Evolutionary conservation across 2,329 filamentous ascomycete genomes (phyloP), one percentile per base, ranked within the genome.

Genomic region (Purpureocillium takamizusanense): DNA sequence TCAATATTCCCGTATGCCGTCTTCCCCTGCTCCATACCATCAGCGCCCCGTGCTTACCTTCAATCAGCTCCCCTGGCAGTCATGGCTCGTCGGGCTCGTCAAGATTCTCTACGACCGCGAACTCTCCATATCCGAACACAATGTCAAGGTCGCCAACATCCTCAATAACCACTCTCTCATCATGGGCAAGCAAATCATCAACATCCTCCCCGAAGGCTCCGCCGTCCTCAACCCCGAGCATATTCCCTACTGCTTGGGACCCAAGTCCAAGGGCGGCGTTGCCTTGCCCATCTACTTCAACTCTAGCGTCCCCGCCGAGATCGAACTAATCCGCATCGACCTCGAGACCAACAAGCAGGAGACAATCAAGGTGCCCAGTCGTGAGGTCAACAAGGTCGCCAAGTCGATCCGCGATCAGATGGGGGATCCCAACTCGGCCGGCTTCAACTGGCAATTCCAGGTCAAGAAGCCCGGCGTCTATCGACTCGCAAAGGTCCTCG

Each of bases 191-290:
- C 89, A 97, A 65, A 94, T 95, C 51, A 90, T 98, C 61, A 92
- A 98, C 57, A 95, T 98, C 54, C 69, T 98, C 39, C 92, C 92
- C 2, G 92, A 98, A 69, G 94, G 94, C 68, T 92, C 89, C 35
- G 92, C 89, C 12, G 72, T 88, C 35, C 69, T 98, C 45, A 98
- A 98, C 53, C 87, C 88, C 1, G 76, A 88, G 34, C 74, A 77
- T 41, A 66, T 72, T n/a, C 75, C 88, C 1, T 92, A 92, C 60
- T 98, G 92, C 60, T 65, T 98, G 35, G 81, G 82, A 41, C 67
- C 70, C 45, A 70, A 72, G 32, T 67, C 74, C 16, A 77, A 72
- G 42, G 70, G 72, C 23, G 66, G 73, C 8, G 74, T 81, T 30
- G 69, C 74, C 37, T 66, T 98, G 23, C 92, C 90, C 2, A 85